phyloP scores from a whole-genome alignment of 2,329 filamentous ascomycete genomes.

The Aureobasidium sp. region DNA sequence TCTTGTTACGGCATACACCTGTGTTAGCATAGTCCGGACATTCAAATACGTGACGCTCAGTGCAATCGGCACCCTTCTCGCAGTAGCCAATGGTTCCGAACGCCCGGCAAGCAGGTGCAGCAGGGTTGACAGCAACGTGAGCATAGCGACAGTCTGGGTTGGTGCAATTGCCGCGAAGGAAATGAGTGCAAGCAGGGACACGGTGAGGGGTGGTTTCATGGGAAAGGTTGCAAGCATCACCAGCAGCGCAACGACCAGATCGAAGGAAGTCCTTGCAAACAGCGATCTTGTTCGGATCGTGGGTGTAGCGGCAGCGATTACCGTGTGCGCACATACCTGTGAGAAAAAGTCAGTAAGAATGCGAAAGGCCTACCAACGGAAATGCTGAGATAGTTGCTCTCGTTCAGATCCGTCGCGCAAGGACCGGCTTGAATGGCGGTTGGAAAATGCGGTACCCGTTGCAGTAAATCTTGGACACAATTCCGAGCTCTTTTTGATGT shows the following conservation, averaged over 20 bases:
- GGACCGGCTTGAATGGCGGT: background rate
- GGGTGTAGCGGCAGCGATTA: conserved; percentile 67
- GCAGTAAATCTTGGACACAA: conserved; percentile 54
- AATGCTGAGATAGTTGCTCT: conserved; percentile 3
- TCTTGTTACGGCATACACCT: conserved; percentile 64
- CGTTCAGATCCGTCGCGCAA: conserved; percentile 8
- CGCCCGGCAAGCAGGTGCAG: conserved; percentile 69
- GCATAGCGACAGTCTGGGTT: conserved; percentile 81
- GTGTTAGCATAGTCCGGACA: conserved; percentile 94
- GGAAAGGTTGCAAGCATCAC: conserved; percentile 79
- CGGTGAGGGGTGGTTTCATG: conserved; percentile 78
- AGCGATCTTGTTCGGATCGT: conserved; percentile 80
- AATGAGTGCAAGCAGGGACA: conserved; percentile 82
- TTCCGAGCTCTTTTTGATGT: conserved; percentile 59
- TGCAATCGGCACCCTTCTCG: conserved; percentile 67
- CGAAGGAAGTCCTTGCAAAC: conserved; percentile 83
- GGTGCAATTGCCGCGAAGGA: conserved; percentile 79
- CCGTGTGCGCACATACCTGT: conserved; percentile 80
- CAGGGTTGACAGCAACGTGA: conserved; percentile 69
- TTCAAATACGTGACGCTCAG: conserved; percentile 80
- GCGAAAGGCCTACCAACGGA: conserved; percentile 11
- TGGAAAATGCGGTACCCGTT: conserved; percentile 40
- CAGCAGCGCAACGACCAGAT: conserved; percentile 67
- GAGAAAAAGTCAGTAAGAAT: background rate
- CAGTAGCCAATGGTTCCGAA: conserved; percentile 89